Evolutionary conservation across 805 yeast species (phyloP), one percentile per base, ranked within the genome.

Genomic region (Myxozyma neglecta): DNA sequence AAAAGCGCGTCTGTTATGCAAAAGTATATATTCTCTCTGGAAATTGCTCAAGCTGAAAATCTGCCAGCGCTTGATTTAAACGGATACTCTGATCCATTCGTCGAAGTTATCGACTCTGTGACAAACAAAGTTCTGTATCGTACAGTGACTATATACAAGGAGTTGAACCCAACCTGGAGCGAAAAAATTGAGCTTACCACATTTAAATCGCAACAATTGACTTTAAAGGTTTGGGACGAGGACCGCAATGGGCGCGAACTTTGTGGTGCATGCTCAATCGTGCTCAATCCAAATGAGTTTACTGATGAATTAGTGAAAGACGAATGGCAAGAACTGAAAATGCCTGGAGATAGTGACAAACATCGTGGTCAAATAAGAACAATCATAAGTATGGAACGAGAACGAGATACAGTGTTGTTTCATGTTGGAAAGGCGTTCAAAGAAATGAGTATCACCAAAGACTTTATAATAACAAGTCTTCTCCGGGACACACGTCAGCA

Each of bases 111-210:
- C 6, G 90, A 88, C 68, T 80, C 86, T 5, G 74, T 73, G 43
- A 79, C 79, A 1, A 78, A 83, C 43, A 79, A 76, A 55, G 84
- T 84, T 35, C 76, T 89, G 39, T 92, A 88, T 1, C 85, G 83
- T 63, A 92, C 98, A 0, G 79, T 89, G 67, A 81, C 86, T 0
- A 77, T 88, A 3, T 77, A 79, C 36, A 83, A 83, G 57, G 83
- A 85, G 4, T 75, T 81, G 39, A 84, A 85, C 68, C 97, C 97
- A 0, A 83, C 81, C 14, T 93, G 96, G 96, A 89, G 89, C 69
- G 97, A 92, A 75, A 89, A 88, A 59, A 89, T 90, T 71, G 96
- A 90, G 72, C 37, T 34, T 16, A 50, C 42, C 20, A 51, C 60
- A 10, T 44, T 24, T 32, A 6, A n/a, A n/a, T 49, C 43, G 10